phyloP scores from a whole-genome alignment of 1,284 basidiomycete species.

The Cutaneotrichosporon sp. region DNA sequence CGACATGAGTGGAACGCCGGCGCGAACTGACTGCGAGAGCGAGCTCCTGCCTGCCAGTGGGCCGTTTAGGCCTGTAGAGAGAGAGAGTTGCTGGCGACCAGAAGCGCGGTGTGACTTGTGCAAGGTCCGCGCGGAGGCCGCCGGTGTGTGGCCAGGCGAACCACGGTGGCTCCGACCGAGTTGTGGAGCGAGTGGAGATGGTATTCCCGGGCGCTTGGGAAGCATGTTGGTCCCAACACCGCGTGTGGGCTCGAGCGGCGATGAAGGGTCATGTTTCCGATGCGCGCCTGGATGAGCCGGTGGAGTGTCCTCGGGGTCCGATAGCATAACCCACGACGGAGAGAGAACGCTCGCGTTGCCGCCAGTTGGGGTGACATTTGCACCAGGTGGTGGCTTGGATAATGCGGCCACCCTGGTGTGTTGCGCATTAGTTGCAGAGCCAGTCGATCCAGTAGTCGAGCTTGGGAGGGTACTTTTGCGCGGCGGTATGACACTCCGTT shows the following conservation, averaged over 20 bases:
- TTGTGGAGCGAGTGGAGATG: conserved; percentile 40
- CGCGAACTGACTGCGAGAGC: conserved; percentile 3
- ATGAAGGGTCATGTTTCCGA: conserved; percentile 24
- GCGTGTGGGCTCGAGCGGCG: conserved; percentile 24
- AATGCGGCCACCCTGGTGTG: conserved; percentile 14
- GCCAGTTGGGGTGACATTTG: conserved; percentile 15
- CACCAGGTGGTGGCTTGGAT: conserved; percentile 4
- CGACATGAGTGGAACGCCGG: conserved; percentile 2
- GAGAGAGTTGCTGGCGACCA: conserved; percentile 11
- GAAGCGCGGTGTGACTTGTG: conserved; percentile 5
- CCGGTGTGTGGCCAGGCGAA: neutral
- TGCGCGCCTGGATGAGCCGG: conserved; percentile 19
- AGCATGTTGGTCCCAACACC: conserved; percentile 22
- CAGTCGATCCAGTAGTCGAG: neutral
- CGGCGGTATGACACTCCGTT: conserved; percentile 52
- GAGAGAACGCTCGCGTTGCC: conserved; percentile 23
- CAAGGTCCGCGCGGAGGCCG: neutral
- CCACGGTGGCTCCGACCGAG: neutral
- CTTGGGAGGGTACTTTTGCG: conserved; percentile 21
- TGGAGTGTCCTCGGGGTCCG: conserved; percentile 36
- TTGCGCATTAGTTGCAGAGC: neutral
- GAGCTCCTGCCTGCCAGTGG: neutral
- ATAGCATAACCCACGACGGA: conserved; percentile 50
- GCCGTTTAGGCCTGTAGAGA: conserved; percentile 6
- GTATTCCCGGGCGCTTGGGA: conserved; percentile 46